Base-by-base conservation (phyloP, 2,329 filamentous ascomycete species). In the Fusarium dimerum region DNA sequence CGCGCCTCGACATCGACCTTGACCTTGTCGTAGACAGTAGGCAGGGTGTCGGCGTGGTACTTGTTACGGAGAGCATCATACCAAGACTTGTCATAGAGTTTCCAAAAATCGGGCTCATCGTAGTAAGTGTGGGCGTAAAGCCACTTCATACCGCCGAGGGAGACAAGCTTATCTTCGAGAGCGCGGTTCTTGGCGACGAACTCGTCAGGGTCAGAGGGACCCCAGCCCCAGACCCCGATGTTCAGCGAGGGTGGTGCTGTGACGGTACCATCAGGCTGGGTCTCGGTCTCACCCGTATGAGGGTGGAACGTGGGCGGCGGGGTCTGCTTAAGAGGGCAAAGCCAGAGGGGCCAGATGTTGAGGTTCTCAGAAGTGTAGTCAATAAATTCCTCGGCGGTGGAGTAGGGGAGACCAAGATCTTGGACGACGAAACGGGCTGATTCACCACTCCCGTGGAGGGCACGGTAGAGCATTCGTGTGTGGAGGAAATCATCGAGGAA, bases 41-140 rank as follows among this genome's bases (percentile, higher is more conserved):
- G 87, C 61, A 90, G 71, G 7, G 77, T 76, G 1, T 73, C 74
- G 12, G 87, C 88, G 44, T 77, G 68, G 70, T 88, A 90, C 66
- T 86, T 88, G 20, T 65, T 55, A 15, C 88, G 75, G 60, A 91
- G 73, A 2, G 65, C 73, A 32, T 88, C 80, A 67, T 91, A 90
- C 78, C 79, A 83, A 17, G 67, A 63, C 41, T 74, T 71, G 50
- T 76, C 77, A 67, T 89, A 89, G 47, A 85, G 75, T 34, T 73
- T 63, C 85, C 86, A 89, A 71, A 89, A 91, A 65, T 89, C 83
- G 1, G 79, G 73, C 65, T 88, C 81, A n/a, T 81, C 79, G 69
- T 94, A 94, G 73, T 92, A 95, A 0, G 89, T 88, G 65, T 93
- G 88, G 3, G 90, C 90, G 70, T 96, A 95, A 12, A 95, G 76